Percentiles rank a stretch among this genome's conserved stretches.
phyloP scores from a whole-genome alignment of 208 protist genomes.

The Wallacemonas sp. region DNA sequence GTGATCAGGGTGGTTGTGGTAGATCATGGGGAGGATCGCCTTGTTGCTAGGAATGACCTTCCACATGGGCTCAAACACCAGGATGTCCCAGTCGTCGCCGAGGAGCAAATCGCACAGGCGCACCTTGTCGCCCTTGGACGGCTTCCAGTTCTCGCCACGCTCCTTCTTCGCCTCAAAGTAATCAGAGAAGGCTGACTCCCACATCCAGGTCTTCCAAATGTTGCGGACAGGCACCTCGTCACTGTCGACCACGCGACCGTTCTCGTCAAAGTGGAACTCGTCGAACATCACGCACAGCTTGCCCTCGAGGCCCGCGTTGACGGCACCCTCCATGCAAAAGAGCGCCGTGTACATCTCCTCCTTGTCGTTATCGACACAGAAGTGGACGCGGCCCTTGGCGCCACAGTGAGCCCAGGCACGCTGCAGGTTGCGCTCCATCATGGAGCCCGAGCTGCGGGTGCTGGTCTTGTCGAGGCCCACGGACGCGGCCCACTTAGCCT shows the following conservation, averaged over 20 bases:
- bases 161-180: conserved; percentile 58
- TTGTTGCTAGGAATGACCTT: conserved; percentile 93
- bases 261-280: conserved; percentile 84
- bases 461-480: conserved; percentile 62
- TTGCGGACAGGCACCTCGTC: conserved; percentile 75
- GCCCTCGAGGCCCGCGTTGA: conserved; percentile 69
- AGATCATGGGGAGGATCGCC: conserved; percentile 88
- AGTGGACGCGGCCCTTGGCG: conserved; percentile 81
- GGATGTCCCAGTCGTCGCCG: conserved; percentile 60
- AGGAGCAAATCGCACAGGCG: conserved; percentile 88
- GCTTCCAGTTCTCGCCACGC: conserved; percentile 67
- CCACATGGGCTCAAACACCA: conserved; percentile 92
- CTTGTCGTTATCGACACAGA: conserved; percentile 84
- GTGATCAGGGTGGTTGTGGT: conserved; percentile 80
- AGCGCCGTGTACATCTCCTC: conserved; percentile 90
- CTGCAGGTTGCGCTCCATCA: conserved; percentile 57
- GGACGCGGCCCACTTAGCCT: conserved; percentile 85
- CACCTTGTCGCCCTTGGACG: conserved; percentile 69
- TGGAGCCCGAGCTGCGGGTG: conserved; percentile 63
- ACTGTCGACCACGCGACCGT: conserved; percentile 69
- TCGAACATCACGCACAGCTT: conserved; percentile 91
- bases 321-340: conserved; percentile 73
- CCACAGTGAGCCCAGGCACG: conserved; percentile 65
- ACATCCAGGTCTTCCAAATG: conserved; percentile 94
- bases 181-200: conserved; percentile 86